phyloP scores from a whole-genome alignment of 2,329 filamentous ascomycete species.

The Stachybotrys chartarum region DNA sequence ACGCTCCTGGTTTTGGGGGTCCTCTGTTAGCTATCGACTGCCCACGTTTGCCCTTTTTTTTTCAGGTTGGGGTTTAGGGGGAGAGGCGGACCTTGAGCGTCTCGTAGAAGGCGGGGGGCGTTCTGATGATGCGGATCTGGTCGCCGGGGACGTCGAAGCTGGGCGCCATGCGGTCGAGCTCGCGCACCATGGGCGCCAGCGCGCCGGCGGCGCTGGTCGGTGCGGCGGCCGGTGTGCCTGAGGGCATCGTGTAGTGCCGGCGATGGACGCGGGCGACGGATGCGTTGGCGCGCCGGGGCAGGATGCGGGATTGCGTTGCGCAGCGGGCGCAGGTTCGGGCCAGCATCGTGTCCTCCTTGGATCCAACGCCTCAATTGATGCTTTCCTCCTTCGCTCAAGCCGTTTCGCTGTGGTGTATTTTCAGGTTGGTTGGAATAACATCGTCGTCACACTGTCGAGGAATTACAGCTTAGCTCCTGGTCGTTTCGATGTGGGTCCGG shows the following conservation, averaged over 20 bases:
- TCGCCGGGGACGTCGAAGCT: conserved; percentile 79
- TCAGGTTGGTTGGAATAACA: no score
- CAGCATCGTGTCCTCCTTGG: conserved; percentile 19
- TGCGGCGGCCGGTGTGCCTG: conserved; percentile 20
- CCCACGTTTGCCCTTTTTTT: conserved; percentile 6
- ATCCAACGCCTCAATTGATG: not conserved
- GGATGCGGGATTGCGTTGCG: conserved; percentile 14
- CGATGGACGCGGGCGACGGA: conserved; percentile 25
- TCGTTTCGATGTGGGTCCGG: no score
- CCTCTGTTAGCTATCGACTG: conserved; percentile 1
- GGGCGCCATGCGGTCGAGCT: conserved; percentile 86
- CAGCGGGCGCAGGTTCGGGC: conserved; percentile 26
- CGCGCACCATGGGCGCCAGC: conserved; percentile 51
- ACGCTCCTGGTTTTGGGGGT: conserved; percentile 49
- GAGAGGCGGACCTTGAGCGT: conserved; percentile 72
- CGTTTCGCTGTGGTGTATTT: no score
- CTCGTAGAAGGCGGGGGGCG: conserved; percentile 84
- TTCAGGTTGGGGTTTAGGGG: not conserved
- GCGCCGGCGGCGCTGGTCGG: conserved; percentile 23
- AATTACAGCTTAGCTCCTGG: no score
- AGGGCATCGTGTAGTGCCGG: conserved; percentile 32
- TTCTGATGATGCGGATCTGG: conserved; percentile 70
- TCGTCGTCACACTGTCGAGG: no score
- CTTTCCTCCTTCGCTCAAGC: no score
- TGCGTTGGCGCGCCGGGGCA: conserved; percentile 18